phyloP scores from a whole-genome alignment of 768 basidiomycete species.

The Termitomyces eurrhizus region DNA sequence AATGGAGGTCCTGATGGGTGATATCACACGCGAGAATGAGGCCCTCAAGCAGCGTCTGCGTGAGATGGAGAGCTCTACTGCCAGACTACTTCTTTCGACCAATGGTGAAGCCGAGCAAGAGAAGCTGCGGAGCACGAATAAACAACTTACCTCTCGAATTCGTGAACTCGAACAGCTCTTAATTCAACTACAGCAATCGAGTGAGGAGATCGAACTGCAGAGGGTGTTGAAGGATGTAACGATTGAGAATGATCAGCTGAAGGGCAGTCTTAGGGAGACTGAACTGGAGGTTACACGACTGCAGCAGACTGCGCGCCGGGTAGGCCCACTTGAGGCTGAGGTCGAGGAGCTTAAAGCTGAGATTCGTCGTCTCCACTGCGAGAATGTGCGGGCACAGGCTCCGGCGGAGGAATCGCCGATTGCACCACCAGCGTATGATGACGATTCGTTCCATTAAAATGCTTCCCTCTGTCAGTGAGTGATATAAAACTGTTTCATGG shows the following conservation, averaged over 20 bases:
- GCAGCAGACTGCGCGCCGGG: conserved; percentile 4
- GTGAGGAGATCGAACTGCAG: conserved; percentile 22
- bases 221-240: conserved; percentile 24
- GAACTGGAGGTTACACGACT: conserved; percentile 4
- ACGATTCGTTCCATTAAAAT: neutral
- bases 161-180: conserved; percentile 30
- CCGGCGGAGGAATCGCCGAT: conserved; percentile 7
- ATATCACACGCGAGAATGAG: conserved; percentile 40
- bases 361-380: conserved; percentile 10
- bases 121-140: conserved; percentile 30
- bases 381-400: conserved; percentile 5
- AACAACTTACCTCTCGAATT: conserved; percentile 25
- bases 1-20: conserved; percentile 31
- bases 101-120: conserved; percentile 27
- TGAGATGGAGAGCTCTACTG: conserved; percentile 32
- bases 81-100: conserved; percentile 29
- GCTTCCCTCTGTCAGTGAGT: neutral
- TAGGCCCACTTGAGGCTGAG: conserved; percentile 9
- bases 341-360: conserved; percentile 13
- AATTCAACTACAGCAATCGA: conserved; percentile 26
- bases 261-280: conserved; percentile 26
- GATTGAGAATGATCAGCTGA: conserved; percentile 33
- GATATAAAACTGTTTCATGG: neutral
- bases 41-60: conserved; percentile 30
- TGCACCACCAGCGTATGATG: conserved; percentile 19